Evolutionary conservation across 345 rosid species (phyloP).

Genomic region (Salix exigua): DNA sequence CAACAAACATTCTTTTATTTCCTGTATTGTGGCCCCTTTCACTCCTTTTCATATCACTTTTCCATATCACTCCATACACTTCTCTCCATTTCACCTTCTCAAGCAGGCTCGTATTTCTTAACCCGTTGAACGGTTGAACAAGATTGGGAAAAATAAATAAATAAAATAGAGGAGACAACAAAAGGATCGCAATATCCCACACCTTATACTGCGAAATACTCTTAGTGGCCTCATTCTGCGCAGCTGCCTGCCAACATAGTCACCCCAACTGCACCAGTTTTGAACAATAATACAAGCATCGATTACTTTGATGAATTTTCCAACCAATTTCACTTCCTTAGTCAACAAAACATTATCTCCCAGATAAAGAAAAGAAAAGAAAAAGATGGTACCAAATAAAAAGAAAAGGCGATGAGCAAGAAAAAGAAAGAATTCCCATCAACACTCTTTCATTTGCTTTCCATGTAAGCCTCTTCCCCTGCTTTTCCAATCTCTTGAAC

Average conservation of each 20-base stretch:
- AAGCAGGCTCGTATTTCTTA: neutral
- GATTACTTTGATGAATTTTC: constrained; percentile 37
- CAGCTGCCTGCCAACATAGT: neutral
- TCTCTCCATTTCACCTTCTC: neutral
- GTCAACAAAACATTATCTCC: constrained; percentile 45
- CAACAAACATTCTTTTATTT: neutral
- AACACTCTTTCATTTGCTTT: constrained; percentile 25
- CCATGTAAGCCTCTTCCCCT: constrained; percentile 19
- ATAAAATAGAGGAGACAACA: no score
- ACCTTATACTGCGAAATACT: neutral
- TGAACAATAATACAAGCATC: constrained; percentile 31
- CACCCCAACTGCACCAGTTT: constrained; percentile 12
- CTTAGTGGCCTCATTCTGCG: neutral
- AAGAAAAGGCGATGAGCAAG: constrained; percentile 7
- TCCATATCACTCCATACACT: neutral
- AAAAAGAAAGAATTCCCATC: constrained; percentile 8
- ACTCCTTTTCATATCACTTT: neutral
- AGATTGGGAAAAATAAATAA: neutral
- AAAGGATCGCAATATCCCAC: neutral
- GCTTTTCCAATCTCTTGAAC: constrained; percentile 7
- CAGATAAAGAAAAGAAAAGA: neutral
- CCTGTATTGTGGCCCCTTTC: neutral
- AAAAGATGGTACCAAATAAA: constrained; percentile 2
- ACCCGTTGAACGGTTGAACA: neutral
- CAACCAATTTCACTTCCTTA: constrained; percentile 33